Percentiles rank a stretch among this genome's conserved stretches.
Conservation (phyloP, 192 early-diverging fungal genomes). For the Gamsiella multidivaricata region DNA sequence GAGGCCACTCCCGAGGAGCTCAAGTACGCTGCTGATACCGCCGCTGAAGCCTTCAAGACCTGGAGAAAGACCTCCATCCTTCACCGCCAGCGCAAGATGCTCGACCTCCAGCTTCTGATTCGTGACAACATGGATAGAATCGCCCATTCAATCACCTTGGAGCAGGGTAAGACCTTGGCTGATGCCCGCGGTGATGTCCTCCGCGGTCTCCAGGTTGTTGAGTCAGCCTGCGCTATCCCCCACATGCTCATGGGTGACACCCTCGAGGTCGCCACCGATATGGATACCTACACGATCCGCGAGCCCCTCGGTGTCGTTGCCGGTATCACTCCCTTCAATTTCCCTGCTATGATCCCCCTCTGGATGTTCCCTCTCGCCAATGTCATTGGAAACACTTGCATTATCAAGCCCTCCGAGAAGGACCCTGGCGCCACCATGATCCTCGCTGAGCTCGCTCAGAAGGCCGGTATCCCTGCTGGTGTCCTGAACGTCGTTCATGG, state of each 20-base stretch:
- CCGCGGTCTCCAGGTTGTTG: slow-evolving; percentile 92
- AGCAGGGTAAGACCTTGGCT: slow-evolving; percentile 94
- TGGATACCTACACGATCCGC: slow-evolving; percentile 96
- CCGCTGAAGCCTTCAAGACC: slow-evolving; percentile 82
- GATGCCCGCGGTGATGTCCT: slow-evolving; percentile 94
- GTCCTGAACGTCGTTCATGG: slow-evolving; percentile 96
- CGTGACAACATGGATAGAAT: slow-evolving; percentile 82
- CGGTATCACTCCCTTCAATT: slow-evolving; percentile 97
- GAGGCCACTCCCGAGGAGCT: slow-evolving; percentile 89
- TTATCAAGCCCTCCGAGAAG: slow-evolving; percentile 95
- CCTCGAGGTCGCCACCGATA: slow-evolving; percentile 87
- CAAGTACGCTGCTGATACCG: slow-evolving; percentile 74
- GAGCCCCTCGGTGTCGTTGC: slow-evolving; percentile 94
- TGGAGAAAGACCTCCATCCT: slow-evolving; percentile 89
- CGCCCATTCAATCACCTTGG: slow-evolving; percentile 82
- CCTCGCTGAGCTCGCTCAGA: slow-evolving; percentile 84
- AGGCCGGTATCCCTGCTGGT: slow-evolving; percentile 91
- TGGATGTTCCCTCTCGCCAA: slow-evolving; percentile 98
- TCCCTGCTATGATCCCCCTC: slow-evolving; percentile 94
- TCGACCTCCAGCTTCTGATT: slow-evolving; percentile 89
- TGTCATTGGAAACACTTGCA: slow-evolving; percentile 89
- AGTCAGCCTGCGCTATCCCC: slow-evolving; percentile 84
- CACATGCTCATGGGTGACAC: slow-evolving; percentile 83
- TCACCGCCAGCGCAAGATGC: slow-evolving; percentile 89
- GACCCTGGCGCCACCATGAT: slow-evolving; percentile 94